Percentiles rank a stretch among this genome's conserved stretches.
phyloP scores from a whole-genome alignment of 306 rosid species.

The Vigna angularis region DNA sequence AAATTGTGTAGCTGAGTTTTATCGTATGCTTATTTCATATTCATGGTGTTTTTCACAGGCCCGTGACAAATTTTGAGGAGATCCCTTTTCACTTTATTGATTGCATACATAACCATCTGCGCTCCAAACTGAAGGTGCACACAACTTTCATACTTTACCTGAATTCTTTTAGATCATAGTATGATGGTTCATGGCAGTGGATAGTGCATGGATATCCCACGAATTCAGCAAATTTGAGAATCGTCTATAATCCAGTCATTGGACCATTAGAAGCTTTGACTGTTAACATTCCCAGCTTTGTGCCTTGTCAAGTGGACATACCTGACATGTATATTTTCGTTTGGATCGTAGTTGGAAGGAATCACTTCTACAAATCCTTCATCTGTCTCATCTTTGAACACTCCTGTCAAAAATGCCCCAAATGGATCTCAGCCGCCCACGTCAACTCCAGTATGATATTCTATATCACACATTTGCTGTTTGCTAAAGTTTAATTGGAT shows the following conservation, averaged over 20 bases:
- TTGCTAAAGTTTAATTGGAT: constrained; percentile 25
- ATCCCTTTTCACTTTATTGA: constrained; percentile 87
- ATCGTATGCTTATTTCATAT: constrained; percentile 27
- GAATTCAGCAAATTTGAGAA: constrained; percentile 23
- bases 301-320: neutral
- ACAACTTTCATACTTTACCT: neutral
- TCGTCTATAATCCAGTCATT: neutral
- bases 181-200: constrained; percentile 8
- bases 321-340: constrained; percentile 3
- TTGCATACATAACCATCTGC: constrained; percentile 82
- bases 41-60: constrained; percentile 61
- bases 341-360: constrained; percentile 59
- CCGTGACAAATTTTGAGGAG: constrained; percentile 81
- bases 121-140: constrained; percentile 66
- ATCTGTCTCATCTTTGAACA: constrained; percentile 52
- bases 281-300: neutral
- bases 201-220: neutral
- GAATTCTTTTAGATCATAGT: constrained; percentile 13
- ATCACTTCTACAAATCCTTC: constrained; percentile 49
- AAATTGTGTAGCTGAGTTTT: neutral
- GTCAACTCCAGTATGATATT: constrained; percentile 62
- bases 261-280: neutral
- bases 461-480: neutral
- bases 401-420: constrained; percentile 54
- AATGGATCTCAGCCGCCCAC: constrained; percentile 59